Conservation (phyloP, 1,139 yeast species). For the Saccharomyces hybrid region DNA sequence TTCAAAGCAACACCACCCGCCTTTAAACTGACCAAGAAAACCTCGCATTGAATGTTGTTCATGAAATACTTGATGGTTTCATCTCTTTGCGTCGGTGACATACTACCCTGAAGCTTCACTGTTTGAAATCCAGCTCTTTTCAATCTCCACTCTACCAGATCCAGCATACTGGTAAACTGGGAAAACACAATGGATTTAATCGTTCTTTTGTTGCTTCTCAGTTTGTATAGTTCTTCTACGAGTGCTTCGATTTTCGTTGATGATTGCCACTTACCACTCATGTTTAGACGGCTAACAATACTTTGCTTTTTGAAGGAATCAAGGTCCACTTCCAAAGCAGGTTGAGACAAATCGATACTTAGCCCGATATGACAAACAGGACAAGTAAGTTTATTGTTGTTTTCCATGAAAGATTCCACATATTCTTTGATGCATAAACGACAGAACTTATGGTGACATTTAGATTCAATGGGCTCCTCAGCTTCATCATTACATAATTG, state of each 20-base stretch:
- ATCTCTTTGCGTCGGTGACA: conserved; percentile 94
- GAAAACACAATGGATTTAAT: conserved; percentile 94
- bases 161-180: conserved; percentile 94
- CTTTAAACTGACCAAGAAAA: conserved; percentile 84
- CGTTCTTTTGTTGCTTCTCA: conserved; percentile 79
- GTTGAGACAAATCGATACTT: conserved; percentile 82
- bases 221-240: conserved; percentile 82
- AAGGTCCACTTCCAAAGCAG: conserved; percentile 69
- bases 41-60: conserved; percentile 88
- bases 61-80: conserved; percentile 83
- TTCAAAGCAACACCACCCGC: conserved; percentile 99
- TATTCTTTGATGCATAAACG: conserved; percentile 88
- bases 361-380: conserved; percentile 94
- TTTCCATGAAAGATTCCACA: conserved; percentile 72
- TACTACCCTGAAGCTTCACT: conserved; percentile 88
- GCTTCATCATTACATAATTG: conserved; percentile 96
- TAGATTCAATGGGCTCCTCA: conserved; percentile 91
- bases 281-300: conserved; percentile 79
- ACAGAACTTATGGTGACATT: conserved; percentile 89
- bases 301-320: conserved; percentile 63
- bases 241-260: conserved; percentile 95
- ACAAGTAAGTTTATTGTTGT: conserved; percentile 56
- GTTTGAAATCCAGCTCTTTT: conserved; percentile 91
- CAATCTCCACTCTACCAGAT: conserved; percentile 89
- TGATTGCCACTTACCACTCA: conserved; percentile 83